Conservation (phyloP, 805 yeast species). For the Candida ascalaphidarum region DNA sequence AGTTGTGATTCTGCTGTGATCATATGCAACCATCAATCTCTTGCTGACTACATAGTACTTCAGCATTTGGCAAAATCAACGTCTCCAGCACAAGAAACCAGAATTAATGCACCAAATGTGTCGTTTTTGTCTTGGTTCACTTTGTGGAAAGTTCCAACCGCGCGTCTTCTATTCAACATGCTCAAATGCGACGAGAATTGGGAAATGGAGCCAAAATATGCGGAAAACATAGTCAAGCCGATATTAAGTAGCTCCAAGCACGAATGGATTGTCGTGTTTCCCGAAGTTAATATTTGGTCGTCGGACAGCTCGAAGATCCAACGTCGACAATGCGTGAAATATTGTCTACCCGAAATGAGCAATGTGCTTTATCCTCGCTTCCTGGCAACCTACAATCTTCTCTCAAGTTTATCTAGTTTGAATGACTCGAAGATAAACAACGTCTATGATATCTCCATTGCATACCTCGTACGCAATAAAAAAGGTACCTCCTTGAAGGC, state of each 20-base stretch:
- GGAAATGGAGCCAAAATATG: conserved; percentile 38
- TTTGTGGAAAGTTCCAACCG: conserved; percentile 53
- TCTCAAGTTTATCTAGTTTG: conserved; percentile 29
- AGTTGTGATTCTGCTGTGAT: conserved; percentile 26
- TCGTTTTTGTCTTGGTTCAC: conserved; percentile 66
- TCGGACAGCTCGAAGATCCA: conserved; percentile 42
- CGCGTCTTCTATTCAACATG: conserved; percentile 38
- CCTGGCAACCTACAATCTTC: conserved; percentile 43
- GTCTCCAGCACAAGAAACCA: conserved; percentile 8
- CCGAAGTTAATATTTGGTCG: conserved; percentile 73
- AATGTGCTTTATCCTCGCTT: conserved; percentile 75
- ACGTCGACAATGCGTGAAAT: conserved; percentile 42
- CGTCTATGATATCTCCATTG: conserved; percentile 51
- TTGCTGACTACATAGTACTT: conserved; percentile 57
- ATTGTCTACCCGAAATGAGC: conserved; percentile 50
- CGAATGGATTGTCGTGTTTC: conserved; percentile 68
- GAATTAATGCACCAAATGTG: conserved; percentile 30
- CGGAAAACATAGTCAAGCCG: conserved; percentile 25
- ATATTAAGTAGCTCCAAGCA: conserved; percentile 27
- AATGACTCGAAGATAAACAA: conserved; percentile 28
- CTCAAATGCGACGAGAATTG: conserved; percentile 63
- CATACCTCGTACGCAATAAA: conserved; percentile 23
- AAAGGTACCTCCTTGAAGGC: conserved; percentile 9
- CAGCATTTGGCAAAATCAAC: conserved; percentile 28
- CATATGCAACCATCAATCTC: conserved; percentile 58